These are phyloP conservation scores for Tieghemostelium lacteum DNA, from an alignment of 78 protist genomes.

Conservation along the genomic window DNA sequence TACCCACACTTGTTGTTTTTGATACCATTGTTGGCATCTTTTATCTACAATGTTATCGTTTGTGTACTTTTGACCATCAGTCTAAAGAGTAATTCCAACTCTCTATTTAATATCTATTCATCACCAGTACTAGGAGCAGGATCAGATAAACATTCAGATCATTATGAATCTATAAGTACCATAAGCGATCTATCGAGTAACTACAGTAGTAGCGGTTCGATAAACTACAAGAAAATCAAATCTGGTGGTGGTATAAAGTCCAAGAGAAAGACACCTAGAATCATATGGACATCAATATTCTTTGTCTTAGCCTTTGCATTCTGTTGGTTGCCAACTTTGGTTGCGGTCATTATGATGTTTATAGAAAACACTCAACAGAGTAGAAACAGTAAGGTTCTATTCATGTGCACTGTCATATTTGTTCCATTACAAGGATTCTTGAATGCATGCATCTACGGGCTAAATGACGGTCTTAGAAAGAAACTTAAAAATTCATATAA, in stretches of 20 bases:
- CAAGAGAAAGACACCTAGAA: conserved; percentile 35
- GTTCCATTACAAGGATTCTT: conserved; percentile 42
- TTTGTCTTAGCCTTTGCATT: conserved; percentile 46
- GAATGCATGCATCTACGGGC: conserved; percentile 29
- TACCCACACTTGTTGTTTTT: conserved; percentile 52
- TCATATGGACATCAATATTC: conserved; percentile 35
- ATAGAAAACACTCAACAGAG: not conserved
- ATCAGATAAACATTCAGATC: not conserved
- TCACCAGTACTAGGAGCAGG: not conserved
- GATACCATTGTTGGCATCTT: conserved; percentile 21
- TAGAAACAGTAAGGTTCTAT: not conserved
- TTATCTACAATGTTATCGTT: conserved; percentile 24
- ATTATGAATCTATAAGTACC: not conserved
- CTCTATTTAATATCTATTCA: no score
- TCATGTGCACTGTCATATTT: conserved; percentile 6
- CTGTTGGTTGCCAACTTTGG: conserved; percentile 19
- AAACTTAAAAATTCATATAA: conserved; percentile 2
- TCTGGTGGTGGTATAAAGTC: no score
- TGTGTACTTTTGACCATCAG: conserved; percentile 8
- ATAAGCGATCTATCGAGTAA: not conserved
- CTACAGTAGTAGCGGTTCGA: not conserved
- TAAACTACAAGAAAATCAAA: not conserved
- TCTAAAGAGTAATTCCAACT: not conserved
- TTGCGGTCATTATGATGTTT: not conserved
- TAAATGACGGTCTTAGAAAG: conserved; percentile 27